phyloP scores from a whole-genome alignment of 1,284 basidiomycete species.

The Xerocomus minutiporus region DNA sequence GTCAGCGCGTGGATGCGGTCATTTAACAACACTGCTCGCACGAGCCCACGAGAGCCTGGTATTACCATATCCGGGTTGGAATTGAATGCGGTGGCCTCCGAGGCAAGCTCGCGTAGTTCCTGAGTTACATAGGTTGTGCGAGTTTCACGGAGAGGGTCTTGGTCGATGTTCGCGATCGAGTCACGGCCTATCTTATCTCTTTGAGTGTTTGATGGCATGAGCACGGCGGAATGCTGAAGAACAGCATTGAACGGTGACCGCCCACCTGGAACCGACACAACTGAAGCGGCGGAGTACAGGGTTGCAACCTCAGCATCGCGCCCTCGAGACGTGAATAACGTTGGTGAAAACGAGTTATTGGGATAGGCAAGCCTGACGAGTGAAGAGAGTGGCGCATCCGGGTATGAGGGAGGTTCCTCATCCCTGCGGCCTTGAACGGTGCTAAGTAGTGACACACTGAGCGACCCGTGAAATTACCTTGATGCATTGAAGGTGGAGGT shows the following conservation, averaged over 20 bases:
- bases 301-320: slow-evolving; percentile 78
- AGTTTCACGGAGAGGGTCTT: slow-evolving; percentile 32
- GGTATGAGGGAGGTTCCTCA: slow-evolving; percentile 24
- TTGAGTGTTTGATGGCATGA: slow-evolving; percentile 35
- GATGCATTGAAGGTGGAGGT: slow-evolving; percentile 8
- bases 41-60: slow-evolving; percentile 76
- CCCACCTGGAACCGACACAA: slow-evolving; percentile 61
- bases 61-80: slow-evolving; percentile 68
- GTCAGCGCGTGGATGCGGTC: slow-evolving; percentile 90
- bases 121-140: slow-evolving; percentile 61
- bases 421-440: slow-evolving; percentile 19
- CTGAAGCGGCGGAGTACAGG: slow-evolving; percentile 74
- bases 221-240: slow-evolving; percentile 36
- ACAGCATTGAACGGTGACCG: slow-evolving; percentile 36
- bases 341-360: slow-evolving; percentile 62
- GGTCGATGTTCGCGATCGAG: slow-evolving; percentile 22
- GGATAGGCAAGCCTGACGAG: slow-evolving; percentile 76
- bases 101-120: slow-evolving; percentile 65
- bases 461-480: slow-evolving; percentile 19
- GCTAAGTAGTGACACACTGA: slow-evolving; percentile 11
- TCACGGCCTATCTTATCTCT: slow-evolving; percentile 15
- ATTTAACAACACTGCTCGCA: slow-evolving; percentile 81
- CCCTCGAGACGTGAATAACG: slow-evolving; percentile 34
- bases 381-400: slow-evolving; percentile 67
- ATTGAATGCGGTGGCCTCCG: slow-evolving; percentile 70